Evolutionary conservation across 2,329 filamentous ascomycete genomes (phyloP), one percentile per base, ranked within the genome.

Genomic region (Sporothrix euskadiensis): DNA sequence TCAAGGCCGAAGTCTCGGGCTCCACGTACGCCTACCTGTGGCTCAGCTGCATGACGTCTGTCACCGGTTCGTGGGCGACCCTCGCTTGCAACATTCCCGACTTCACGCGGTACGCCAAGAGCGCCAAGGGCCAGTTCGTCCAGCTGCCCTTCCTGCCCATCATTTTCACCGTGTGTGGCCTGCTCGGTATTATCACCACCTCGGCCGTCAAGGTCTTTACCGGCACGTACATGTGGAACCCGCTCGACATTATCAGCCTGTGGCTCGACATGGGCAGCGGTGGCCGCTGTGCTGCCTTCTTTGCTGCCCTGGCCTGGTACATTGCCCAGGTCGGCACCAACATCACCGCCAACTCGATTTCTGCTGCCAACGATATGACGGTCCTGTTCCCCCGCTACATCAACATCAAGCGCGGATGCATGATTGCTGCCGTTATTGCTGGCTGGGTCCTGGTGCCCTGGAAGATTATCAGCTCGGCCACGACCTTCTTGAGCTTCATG

Each of bases 401-500:
- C 71, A 88, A 89, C 76, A 88, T 90, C 76, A 81, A 81, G 9
- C 84, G 88, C 54, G 88, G 87, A 9, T 89, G 87, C 81, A 85
- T 85, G 56, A 80, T 89, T 68, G 87, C 87, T 0, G 84, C 86
- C 65, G 80, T 89, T 7, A 85, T 88, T 54, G 86, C 85, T 52
- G 86, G 85, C 30, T 90, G 88, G 88, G 84, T 85, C 2, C 83
- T 91, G 44, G 88, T 89, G 0, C 89, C 88, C 1, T 91, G 89
- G 89, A 90, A 90, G 81, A 91, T 91, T 73, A 82, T 91, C 22
- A 83, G 80, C 47, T 89, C 86, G 0, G 89, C 89, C 1, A 79
- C 80, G 1, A 88, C 85, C 0, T 88, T 91, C 76, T 80, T 91
- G 3, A 85, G 86, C 59, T 92, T 92, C 80, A 90, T 93, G 86